phyloP scores from a whole-genome alignment of 2,329 filamentous ascomycete species.

The Pleomassaria siparia region DNA sequence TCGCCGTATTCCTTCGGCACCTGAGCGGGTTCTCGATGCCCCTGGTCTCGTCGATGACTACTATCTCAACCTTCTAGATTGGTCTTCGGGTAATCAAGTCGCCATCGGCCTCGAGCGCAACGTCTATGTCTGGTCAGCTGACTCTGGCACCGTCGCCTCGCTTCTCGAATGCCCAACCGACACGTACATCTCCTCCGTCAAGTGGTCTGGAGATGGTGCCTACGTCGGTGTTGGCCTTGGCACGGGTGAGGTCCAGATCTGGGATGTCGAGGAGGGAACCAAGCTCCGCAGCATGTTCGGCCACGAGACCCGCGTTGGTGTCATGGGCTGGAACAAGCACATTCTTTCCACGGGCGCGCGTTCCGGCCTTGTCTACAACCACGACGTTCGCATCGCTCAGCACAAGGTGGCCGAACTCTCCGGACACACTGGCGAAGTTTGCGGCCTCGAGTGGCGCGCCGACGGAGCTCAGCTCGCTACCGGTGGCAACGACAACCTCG shows the following conservation, averaged over 20 bases:
- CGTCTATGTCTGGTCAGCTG: constrained; percentile 98
- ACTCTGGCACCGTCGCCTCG: constrained; percentile 84
- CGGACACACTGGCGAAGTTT: constrained; percentile 96
- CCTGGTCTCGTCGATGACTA: constrained; percentile 97
- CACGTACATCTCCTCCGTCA: constrained; percentile 96
- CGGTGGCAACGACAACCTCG: constrained; percentile 97
- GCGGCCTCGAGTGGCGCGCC: constrained; percentile 94
- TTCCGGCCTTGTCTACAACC: constrained; percentile 95
- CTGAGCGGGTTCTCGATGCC: constrained; percentile 93
- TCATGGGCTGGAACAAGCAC: constrained; percentile 99
- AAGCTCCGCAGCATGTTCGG: constrained; percentile 99
- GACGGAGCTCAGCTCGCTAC: constrained; percentile 97
- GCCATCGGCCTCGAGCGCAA: constrained; percentile 96
- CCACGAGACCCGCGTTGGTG: constrained; percentile 92
- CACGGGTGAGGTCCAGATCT: constrained; percentile 96
- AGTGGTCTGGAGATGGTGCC: constrained; percentile 96
- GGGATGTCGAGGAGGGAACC: constrained; percentile 91
- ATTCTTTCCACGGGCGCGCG: constrained; percentile 92
- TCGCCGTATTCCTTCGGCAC: constrained; percentile 88
- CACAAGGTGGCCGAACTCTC: constrained; percentile 98
- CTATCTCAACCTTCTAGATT: constrained; percentile 97
- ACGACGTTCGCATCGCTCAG: constrained; percentile 94
- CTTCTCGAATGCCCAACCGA: constrained; percentile 85
- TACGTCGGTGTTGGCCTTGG: constrained; percentile 95
- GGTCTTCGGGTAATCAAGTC: constrained; percentile 97